Evolutionary conservation across 768 basidiomycete species (phyloP).

Genomic region (Daedaleopsis nitida): DNA sequence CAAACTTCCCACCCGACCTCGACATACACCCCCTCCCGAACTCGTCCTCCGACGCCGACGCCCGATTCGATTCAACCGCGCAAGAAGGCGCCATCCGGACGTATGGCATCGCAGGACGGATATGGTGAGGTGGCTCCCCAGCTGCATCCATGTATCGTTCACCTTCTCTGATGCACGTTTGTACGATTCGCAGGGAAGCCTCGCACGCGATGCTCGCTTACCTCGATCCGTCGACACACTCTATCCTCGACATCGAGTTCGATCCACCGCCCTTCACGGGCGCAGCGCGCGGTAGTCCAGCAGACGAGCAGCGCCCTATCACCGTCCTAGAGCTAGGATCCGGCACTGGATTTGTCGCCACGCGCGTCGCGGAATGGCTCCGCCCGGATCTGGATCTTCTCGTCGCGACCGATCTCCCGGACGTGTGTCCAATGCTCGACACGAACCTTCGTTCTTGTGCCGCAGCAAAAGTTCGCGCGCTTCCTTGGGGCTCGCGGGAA

Average conservation of each 20-base stretch:
- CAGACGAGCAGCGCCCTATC: slow-evolving; percentile 10
- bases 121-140: slow-evolving; percentile 55
- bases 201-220: slow-evolving; percentile 27
- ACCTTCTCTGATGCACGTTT: background rate
- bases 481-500: slow-evolving; percentile 67
- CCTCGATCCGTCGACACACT: slow-evolving; percentile 14
- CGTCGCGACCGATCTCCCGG: slow-evolving; percentile 74
- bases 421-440: slow-evolving; percentile 59
- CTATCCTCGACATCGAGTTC: slow-evolving; percentile 15
- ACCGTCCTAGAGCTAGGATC: slow-evolving; percentile 78
- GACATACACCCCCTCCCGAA: slow-evolving; percentile 37
- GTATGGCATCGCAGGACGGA: slow-evolving; percentile 84
- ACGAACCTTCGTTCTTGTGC: slow-evolving; percentile 35
- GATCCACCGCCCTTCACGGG: slow-evolving; percentile 43
- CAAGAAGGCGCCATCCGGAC: slow-evolving; percentile 63
- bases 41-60: slow-evolving; percentile 10
- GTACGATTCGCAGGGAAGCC: slow-evolving; percentile 27
- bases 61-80: slow-evolving; percentile 34
- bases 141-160: background rate
- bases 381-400: slow-evolving; percentile 30
- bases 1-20: slow-evolving; percentile 49
- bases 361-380: slow-evolving; percentile 49
- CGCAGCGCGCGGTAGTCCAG: too few species aligned
- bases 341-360: slow-evolving; percentile 67
- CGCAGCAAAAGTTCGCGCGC: slow-evolving; percentile 50